phyloP scores from a whole-genome alignment of 352 stramenopile species.

The Blastocystis sp. region DNA sequence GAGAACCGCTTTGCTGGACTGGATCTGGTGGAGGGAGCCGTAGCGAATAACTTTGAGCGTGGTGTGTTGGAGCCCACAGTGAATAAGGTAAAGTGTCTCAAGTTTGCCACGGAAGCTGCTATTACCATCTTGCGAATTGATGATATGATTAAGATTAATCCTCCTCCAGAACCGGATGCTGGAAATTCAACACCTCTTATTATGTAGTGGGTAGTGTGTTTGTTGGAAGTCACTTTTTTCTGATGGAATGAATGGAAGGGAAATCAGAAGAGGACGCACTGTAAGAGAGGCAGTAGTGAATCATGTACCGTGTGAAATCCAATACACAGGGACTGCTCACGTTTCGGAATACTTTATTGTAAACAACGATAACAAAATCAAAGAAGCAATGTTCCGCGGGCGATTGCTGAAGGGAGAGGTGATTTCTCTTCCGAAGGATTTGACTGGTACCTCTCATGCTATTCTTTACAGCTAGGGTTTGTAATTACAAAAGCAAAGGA shows the following conservation, averaged over 20 bases:
- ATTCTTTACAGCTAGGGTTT: neutral
- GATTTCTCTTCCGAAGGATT: neutral
- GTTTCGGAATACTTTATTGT: conserved; percentile 12
- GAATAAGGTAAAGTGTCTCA: conserved; percentile 98
- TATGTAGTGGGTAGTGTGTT: conserved; percentile 24
- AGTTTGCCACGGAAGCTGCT: conserved; percentile 95
- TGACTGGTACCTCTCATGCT: neutral
- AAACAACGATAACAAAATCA: neutral
- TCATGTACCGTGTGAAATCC: conserved; percentile 41
- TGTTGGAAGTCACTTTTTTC: conserved; percentile 3
- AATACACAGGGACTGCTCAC: conserved; percentile 16
- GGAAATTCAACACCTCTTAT: conserved; percentile 28
- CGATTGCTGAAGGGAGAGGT: conserved; percentile 3
- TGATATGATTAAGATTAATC: conserved; percentile 92
- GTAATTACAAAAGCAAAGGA: neutral
- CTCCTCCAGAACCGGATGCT: conserved; percentile 61
- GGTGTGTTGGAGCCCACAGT: conserved; percentile 98
- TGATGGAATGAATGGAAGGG: neutral
- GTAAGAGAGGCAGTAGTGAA: neutral
- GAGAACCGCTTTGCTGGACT: conserved; percentile 83
- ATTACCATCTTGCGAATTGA: conserved; percentile 99
- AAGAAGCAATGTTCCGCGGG: conserved; percentile 33
- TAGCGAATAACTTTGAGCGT: conserved; percentile 85
- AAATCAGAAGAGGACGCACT: neutral
- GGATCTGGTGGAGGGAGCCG: conserved; percentile 84